phyloP scores from a whole-genome alignment of 2,329 filamentous ascomycete genomes.

The Thielaviopsis populi region DNA sequence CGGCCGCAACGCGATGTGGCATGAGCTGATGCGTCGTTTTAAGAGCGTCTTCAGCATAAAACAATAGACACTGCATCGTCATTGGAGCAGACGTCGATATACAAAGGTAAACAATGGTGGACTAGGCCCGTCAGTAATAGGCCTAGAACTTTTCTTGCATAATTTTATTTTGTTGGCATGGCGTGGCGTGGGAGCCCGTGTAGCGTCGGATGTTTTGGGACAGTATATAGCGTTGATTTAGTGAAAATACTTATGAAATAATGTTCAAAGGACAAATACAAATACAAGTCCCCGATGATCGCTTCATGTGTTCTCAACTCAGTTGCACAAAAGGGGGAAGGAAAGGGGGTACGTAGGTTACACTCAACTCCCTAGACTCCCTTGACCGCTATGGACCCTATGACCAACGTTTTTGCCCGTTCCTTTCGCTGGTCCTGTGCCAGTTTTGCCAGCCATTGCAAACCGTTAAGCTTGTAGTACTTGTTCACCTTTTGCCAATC shows the following conservation, averaged over 20 bases:
- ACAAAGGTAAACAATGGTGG: not conserved
- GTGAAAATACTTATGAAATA: not conserved
- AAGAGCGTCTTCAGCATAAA: conserved; percentile 29
- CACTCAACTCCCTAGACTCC: conserved; percentile 25
- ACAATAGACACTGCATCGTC: conserved; percentile 19
- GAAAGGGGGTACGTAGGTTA: not conserved
- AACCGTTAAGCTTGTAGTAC: conserved; percentile 65
- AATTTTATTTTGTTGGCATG: not conserved
- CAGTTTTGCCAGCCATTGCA: conserved; percentile 35
- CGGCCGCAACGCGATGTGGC: conserved; percentile 47
- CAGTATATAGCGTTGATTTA: not conserved
- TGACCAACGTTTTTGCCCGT: conserved; percentile 52
- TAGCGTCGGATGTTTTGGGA: not conserved
- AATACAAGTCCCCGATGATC: not conserved
- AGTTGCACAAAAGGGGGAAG: not conserved
- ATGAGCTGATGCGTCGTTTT: conserved; percentile 43
- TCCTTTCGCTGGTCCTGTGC: conserved; percentile 30
- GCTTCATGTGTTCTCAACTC: not conserved
- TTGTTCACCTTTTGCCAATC: conserved; percentile 62
- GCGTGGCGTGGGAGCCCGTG: not conserved
- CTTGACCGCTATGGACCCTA: conserved; percentile 66
- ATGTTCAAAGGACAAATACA: not conserved
- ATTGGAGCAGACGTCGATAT: not conserved
- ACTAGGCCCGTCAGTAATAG: not conserved
- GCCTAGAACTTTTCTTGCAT: not conserved